phyloP scores from a whole-genome alignment of 257 asterid genomes.

The Nicotiana obtusifolia region DNA sequence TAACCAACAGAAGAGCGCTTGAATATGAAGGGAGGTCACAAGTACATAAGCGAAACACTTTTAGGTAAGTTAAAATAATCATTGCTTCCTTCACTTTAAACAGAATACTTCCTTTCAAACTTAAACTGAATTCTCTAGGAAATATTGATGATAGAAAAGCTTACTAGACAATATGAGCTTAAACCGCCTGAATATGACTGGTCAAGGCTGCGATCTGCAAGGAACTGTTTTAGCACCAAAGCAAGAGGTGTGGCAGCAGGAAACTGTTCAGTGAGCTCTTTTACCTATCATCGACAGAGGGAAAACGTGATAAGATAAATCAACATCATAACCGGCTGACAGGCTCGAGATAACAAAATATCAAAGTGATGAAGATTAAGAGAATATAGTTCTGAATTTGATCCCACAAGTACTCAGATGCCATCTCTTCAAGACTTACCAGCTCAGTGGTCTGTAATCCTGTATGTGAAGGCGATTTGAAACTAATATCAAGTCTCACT shows the following conservation, averaged over 20 bases:
- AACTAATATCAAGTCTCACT: conserved; percentile 94
- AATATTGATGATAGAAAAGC: conserved; percentile 19
- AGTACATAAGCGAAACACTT: not conserved
- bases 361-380: not conserved
- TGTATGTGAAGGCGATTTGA: conserved; percentile 92
- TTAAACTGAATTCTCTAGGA: not conserved
- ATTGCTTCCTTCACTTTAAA: not conserved
- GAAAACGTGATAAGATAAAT: not conserved
- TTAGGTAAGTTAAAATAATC: not conserved
- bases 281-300: conserved; percentile 46
- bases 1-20: not conserved
- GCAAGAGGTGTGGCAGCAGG: conserved; percentile 93
- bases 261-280: conserved; percentile 87
- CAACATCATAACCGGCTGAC: not conserved
- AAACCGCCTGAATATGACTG: conserved; percentile 99
- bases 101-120: not conserved
- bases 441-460: conserved; percentile 97
- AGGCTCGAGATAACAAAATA: not conserved
- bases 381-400: conserved; percentile 3
- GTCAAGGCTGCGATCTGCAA: conserved; percentile 96
- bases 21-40: not conserved
- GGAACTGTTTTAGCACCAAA: conserved; percentile 86
- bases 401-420: conserved; percentile 8
- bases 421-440: conserved; percentile 41
- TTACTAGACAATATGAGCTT: conserved; percentile 93